These are phyloP conservation scores for Lentinula guzmanii DNA, from an alignment of 768 basidiomycete species.

Conservation along the genomic window DNA sequence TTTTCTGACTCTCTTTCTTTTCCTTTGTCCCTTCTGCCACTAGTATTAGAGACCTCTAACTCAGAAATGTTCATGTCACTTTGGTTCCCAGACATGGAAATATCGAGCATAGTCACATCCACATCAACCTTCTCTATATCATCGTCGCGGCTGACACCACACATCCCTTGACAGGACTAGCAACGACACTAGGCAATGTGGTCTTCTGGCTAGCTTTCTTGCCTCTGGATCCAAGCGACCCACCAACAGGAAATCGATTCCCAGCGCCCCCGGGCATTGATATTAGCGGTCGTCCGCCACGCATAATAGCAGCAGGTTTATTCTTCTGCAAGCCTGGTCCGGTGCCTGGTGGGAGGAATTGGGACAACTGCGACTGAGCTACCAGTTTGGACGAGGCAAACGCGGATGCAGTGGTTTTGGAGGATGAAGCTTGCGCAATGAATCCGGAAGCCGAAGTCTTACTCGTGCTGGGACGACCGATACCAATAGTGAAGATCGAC, in stretches of 20 bases:
- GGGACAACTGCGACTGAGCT: not conserved
- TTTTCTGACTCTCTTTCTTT: conserved; percentile 19
- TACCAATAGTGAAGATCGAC: not conserved
- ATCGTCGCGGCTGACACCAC: conserved; percentile 2
- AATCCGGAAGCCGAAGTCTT: conserved; percentile 11
- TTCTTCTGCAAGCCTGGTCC: not conserved
- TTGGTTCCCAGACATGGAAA: conserved; percentile 5
- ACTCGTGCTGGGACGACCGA: conserved; percentile 11
- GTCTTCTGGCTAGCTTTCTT: conserved; percentile 42
- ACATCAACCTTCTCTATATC: conserved; percentile 12
- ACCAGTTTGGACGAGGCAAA: not conserved
- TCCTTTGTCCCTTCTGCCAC: conserved; percentile 24
- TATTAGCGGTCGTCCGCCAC: not conserved
- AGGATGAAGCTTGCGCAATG: not conserved
- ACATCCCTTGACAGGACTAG: conserved; percentile 43
- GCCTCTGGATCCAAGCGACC: conserved; percentile 16
- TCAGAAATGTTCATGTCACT: conserved; percentile 5
- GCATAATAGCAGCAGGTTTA: not conserved
- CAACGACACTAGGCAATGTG: conserved; percentile 38
- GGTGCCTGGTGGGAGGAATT: not conserved
- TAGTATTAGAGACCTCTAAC: not conserved
- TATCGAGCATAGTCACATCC: not conserved
- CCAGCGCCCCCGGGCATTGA: conserved; percentile 5
- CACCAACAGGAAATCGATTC: conserved; percentile 6
- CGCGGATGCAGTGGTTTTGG: not conserved